Evolutionary conservation across 1,284 basidiomycete species (phyloP).

Genomic region (Fomitopsis palustris): DNA sequence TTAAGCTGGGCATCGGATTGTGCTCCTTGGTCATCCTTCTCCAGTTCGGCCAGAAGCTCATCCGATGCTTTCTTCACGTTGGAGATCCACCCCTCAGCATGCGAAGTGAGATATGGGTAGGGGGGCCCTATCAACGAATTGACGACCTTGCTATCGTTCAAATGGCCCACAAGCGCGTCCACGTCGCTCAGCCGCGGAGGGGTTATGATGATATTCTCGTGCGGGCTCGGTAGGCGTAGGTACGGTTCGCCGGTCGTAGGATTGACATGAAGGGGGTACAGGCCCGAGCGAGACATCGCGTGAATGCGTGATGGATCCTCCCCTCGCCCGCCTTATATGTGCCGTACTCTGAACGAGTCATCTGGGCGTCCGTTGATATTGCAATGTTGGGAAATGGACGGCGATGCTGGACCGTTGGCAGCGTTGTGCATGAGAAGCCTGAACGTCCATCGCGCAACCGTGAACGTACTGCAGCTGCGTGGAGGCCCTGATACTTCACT

Average conservation of each 20-base stretch:
- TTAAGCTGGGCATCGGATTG: conserved; percentile 25
- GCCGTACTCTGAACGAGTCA: background rate
- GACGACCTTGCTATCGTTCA: conserved; percentile 51
- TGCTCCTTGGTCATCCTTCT: conserved; percentile 20
- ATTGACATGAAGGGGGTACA: conserved; percentile 21
- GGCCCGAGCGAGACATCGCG: conserved; percentile 13
- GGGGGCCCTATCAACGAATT: conserved; percentile 44
- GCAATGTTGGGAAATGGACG: no score
- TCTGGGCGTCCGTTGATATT: no score
- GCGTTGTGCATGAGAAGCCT: no score
- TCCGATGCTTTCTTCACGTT: conserved; percentile 22
- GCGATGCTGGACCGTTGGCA: no score
- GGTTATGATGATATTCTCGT: conserved; percentile 54
- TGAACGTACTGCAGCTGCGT: no score
- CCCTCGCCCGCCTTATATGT: background rate
- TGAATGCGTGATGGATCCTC: background rate
- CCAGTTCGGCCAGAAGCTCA: conserved; percentile 35
- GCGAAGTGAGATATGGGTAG: conserved; percentile 47
- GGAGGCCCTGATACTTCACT: no score
- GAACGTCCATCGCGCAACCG: no score
- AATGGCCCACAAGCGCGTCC: conserved; percentile 28
- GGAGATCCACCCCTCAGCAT: conserved; percentile 34
- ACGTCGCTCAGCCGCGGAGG: conserved; percentile 49
- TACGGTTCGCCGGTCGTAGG: conserved; percentile 22
- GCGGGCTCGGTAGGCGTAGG: conserved; percentile 33